Evolutionary conservation across 345 rosid genomes (phyloP).

Genomic region (Fremontodendron californicum): DNA sequence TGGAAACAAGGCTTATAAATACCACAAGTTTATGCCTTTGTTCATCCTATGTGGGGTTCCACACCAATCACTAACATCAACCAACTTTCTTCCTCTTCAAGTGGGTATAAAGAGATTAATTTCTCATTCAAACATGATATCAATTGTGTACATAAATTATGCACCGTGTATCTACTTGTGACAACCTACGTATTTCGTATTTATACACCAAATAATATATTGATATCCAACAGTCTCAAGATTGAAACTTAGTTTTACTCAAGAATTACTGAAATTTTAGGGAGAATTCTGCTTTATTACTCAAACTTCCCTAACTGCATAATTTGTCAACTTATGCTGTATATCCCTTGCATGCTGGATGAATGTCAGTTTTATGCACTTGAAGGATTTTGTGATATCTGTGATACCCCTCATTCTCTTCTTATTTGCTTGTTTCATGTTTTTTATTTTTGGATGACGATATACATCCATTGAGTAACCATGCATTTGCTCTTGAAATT

Average conservation of each 20-base stretch:
- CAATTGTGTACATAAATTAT: too few species aligned
- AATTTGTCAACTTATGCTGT: conserved; percentile 1
- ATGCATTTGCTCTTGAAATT: not conserved
- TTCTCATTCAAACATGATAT: too few species aligned
- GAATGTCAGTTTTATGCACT: not conserved
- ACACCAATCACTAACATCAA: too few species aligned
- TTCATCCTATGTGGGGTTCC: too few species aligned
- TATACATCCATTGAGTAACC: not conserved
- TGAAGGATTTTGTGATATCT: not conserved
- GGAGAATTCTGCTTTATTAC: not conserved
- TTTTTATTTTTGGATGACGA: not conserved
- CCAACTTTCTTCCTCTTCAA: too few species aligned
- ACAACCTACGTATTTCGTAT: too few species aligned
- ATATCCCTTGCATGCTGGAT: conserved; percentile 10
- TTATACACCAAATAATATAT: too few species aligned
- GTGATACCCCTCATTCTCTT: not conserved
- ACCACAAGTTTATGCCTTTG: too few species aligned
- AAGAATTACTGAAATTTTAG: conserved; percentile 7
- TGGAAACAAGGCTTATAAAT: too few species aligned
- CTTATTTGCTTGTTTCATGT: not conserved
- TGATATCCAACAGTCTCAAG: not conserved
- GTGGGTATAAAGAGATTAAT: too few species aligned
- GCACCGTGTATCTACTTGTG: too few species aligned
- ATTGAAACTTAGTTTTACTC: conserved; percentile 17
- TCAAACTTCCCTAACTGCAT: not conserved